Conservation (phyloP, 495 filamentous ascomycete genomes). For the Opeltia flavorubescens region DNA sequence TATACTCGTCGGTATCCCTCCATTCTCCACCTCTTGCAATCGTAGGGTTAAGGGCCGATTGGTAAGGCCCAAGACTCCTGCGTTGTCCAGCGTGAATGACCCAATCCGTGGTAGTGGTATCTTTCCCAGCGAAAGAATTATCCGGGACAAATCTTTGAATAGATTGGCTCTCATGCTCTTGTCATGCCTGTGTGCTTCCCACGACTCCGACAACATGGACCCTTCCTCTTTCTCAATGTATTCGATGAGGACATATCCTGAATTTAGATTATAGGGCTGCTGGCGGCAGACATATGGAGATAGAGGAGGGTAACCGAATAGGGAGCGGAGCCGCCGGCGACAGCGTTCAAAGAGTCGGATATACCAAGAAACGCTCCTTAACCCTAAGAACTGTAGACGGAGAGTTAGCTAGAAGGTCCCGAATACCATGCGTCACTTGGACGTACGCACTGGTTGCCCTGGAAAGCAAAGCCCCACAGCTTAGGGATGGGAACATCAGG, state of each 20-base stretch:
- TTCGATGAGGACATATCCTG: conserved; percentile 25
- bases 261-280: conserved; percentile 2
- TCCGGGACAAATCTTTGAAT: conserved; percentile 17
- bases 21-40: conserved; percentile 23
- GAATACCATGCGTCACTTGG: background rate
- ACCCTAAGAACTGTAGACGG: conserved; percentile 18
- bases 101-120: conserved; percentile 16
- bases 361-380: conserved; percentile 19
- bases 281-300: conserved; percentile 17
- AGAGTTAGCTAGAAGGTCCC: conserved; percentile 1
- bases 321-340: conserved; percentile 12
- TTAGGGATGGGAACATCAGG: conserved; percentile 21
- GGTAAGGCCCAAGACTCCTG: conserved; percentile 13
- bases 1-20: conserved; percentile 23
- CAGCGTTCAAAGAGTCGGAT: conserved; percentile 14
- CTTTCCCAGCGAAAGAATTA: conserved; percentile 15
- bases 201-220: conserved; percentile 23
- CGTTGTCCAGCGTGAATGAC: conserved; percentile 15
- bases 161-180: conserved; percentile 14
- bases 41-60: conserved; percentile 20
- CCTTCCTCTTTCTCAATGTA: conserved; percentile 18
- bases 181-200: conserved; percentile 16
- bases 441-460: conserved; percentile 14
- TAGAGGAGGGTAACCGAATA: conserved; percentile 16
- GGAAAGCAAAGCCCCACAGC: conserved; percentile 25